Evolutionary conservation across 306 rosid genomes (phyloP), one percentile per base, ranked within the genome.

Genomic region (Trifolium repens): DNA sequence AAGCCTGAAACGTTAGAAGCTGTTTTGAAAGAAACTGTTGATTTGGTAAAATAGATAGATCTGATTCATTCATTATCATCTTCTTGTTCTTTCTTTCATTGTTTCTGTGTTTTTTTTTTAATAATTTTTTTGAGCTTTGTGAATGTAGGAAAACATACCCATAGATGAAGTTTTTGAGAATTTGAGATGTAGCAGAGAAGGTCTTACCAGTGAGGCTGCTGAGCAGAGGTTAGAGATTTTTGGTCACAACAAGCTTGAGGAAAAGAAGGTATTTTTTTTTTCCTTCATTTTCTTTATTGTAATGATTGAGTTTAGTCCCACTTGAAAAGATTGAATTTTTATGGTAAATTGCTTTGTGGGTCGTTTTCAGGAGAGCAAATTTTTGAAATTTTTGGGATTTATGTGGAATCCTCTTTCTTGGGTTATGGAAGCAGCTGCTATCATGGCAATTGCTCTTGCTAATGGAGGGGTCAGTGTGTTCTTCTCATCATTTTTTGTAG

Each of bases 401-500:
- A 94, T 94, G 98, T 94, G 98, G 98, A 94, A 94, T 72, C 98
- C 98, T 79, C 91, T 94, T 26, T 91, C 98, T 60, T 94, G 98
- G 98, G 98, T 94, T 52, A 94, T 94, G 98, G 98, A 94, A 77
- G 97, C 97, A 46, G 97, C 98, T 74, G 98, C 98, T 70, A 94
- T 94, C 26, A 94, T 94, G 98, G 97, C 98, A 9, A 94, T 94
- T 87, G 98, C 98, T 0, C 97, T 94, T 54, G 98, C 98, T 4
- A 94, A 94, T 89, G 98, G 98, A 76, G 98, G 98, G 85, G 98
- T 94, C 64, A 87, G 88, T 84, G 5, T 67, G 37, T 24, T 67
- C 1, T 19, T 15, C 16, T 78, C 22, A 15, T 74, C 4, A 3
- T 30, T 57, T 60, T 77, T 78, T 55, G 15, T 15, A 37, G 75